Conservation (phyloP, 495 filamentous ascomycete genomes). For the Clavariopsis aquatica region DNA sequence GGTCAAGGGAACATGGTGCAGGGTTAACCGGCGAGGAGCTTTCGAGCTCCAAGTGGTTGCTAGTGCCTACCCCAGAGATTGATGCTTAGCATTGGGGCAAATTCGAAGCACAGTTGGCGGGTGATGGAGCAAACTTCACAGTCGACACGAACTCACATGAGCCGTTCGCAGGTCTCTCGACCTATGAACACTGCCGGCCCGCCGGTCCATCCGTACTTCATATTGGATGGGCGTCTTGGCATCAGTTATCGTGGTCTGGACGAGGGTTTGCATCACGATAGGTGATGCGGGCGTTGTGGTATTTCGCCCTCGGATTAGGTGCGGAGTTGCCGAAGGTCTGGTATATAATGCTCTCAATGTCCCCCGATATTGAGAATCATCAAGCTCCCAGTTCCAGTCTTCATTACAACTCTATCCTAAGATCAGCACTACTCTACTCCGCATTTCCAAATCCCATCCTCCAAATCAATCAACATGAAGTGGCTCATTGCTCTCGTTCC, state of each 20-base stretch:
- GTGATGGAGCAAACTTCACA: constrained; percentile 15
- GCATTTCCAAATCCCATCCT: constrained; percentile 1
- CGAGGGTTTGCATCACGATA: constrained; percentile 20
- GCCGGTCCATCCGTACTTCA: constrained; percentile 36
- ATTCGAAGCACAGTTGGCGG: not conserved
- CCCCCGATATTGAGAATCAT: constrained; percentile 31
- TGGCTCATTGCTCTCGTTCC: constrained; percentile 34
- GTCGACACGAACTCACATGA: constrained; percentile 36
- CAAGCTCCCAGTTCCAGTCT: constrained; percentile 27
- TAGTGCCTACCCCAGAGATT: constrained; percentile 13
- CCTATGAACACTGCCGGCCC: constrained; percentile 35
- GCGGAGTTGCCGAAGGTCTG: constrained; percentile 16
- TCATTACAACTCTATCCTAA: constrained; percentile 5
- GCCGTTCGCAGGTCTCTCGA: constrained; percentile 6
- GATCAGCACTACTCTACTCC: constrained; percentile 9
- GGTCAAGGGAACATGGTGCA: constrained; percentile 10
- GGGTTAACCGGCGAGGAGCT: not conserved
- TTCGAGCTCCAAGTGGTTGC: constrained; percentile 7
- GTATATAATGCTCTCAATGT: constrained; percentile 29
- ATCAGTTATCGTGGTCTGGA: constrained; percentile 27
- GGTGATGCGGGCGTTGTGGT: constrained; percentile 10
- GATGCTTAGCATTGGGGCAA: constrained; percentile 12
- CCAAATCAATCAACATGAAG: constrained; percentile 37
- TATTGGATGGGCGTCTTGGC: constrained; percentile 32
- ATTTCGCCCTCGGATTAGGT: constrained; percentile 9